These are phyloP conservation scores for Styphnolobium japonicum DNA, from an alignment of 306 rosid species.

Conservation along the genomic window DNA sequence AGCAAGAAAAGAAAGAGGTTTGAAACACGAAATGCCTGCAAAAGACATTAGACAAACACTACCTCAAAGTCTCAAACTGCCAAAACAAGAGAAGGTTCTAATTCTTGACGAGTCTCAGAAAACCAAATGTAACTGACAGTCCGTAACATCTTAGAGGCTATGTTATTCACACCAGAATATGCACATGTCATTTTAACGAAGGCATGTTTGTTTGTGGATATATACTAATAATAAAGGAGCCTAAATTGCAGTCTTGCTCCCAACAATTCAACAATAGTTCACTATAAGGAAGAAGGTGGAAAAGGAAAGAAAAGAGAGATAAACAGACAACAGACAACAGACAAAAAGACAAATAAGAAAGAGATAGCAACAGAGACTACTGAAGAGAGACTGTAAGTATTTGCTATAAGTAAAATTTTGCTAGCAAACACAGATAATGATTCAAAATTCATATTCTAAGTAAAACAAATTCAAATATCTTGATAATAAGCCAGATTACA, in stretches of 20 bases:
- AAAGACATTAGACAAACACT: background rate
- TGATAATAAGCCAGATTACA: constrained; percentile 36
- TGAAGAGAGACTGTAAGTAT: background rate
- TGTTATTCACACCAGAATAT: background rate
- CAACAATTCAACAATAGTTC: constrained; percentile 9
- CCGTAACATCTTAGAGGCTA: background rate
- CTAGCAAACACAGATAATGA: constrained; percentile 6
- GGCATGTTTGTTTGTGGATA: constrained; percentile 15
- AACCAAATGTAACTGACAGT: background rate
- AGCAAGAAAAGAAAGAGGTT: background rate
- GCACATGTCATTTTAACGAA: background rate
- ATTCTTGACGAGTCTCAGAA: constrained; percentile 13
- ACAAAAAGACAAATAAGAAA: background rate
- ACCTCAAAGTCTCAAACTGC: background rate
- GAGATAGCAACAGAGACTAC: background rate
- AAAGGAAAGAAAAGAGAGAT: background rate
- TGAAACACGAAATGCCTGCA: background rate
- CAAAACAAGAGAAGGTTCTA: constrained; percentile 18
- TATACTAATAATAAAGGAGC: background rate
- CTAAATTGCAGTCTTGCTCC: background rate
- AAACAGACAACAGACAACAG: background rate
- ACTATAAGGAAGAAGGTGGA: background rate
- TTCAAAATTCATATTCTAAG: background rate
- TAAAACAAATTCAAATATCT: constrained; percentile 7
- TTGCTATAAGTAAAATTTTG: background rate